A percentile compares a stretch with the other conserved stretches of the same genome.
These are phyloP conservation scores for Alternaria conjuncta DNA, from an alignment of 2,329 filamentous ascomycete genomes.

Conservation along the genomic window DNA sequence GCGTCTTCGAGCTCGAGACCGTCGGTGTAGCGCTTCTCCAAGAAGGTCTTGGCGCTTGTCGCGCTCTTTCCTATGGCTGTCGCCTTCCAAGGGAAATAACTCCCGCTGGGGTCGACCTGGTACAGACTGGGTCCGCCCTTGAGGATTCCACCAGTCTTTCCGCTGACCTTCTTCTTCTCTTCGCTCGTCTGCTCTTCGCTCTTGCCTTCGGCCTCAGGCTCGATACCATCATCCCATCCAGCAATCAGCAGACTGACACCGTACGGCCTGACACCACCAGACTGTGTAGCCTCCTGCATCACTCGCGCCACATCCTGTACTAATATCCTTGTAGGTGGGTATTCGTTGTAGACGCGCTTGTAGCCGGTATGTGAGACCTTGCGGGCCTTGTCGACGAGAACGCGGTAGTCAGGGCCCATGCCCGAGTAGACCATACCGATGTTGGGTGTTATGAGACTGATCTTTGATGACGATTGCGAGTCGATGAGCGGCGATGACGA, in stretches of 20 bases:
- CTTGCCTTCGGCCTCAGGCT: conserved; percentile 77
- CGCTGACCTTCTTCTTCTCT: conserved; percentile 73
- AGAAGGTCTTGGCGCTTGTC: conserved; percentile 96
- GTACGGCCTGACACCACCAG: conserved; percentile 94
- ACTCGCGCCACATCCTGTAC: conserved; percentile 97
- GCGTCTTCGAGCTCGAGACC: conserved; percentile 96
- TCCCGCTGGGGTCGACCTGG: conserved; percentile 98
- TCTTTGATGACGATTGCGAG: conserved; percentile 91
- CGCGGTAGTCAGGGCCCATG: conserved; percentile 98
- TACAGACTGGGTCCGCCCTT: conserved; percentile 98
- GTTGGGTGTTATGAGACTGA: conserved; percentile 97
- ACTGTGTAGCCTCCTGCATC: conserved; percentile 99
- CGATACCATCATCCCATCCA: conserved; percentile 96
- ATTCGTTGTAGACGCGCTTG: conserved; percentile 99
- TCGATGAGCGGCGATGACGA: conserved; percentile 97
- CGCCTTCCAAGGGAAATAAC: conserved; percentile 99
- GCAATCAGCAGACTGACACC: conserved; percentile 95
- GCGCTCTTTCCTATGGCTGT: conserved; percentile 99
- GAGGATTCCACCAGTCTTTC: conserved; percentile 92
- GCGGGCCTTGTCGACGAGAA: conserved; percentile 95
- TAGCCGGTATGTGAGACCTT: conserved; percentile 98
- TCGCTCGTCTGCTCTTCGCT: conserved; percentile 59
- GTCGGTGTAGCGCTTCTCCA: conserved; percentile 99
- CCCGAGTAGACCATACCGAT: conserved; percentile 99
- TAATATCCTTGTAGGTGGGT: conserved; percentile 98